Base-by-base conservation (phyloP, 2,329 filamentous ascomycete genomes). In the Tolypocladium paradoxum region DNA sequence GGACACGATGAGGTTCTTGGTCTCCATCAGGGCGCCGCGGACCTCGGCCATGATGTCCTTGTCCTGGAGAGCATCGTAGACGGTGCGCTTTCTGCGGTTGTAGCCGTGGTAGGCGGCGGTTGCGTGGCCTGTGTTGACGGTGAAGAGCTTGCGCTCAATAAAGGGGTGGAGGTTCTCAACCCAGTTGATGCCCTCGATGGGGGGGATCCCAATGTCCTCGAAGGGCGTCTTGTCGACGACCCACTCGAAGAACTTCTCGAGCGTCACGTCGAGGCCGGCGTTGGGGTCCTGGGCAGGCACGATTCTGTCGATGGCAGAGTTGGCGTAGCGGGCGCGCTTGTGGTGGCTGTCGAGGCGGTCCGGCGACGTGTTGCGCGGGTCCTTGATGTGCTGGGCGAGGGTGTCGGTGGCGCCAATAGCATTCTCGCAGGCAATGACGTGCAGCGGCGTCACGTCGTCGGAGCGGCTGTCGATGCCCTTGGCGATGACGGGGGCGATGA, bases 211-310 rank as follows among this genome's bases (percentile, higher is more conserved):
- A 57, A 79, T 74, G 58, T 85, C 81, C 58, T 84, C 78, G 71
- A 97, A 96, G 2, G 92, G 92, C 46, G 83, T 86, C 68, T 83
- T 76, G 68, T 99, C 93, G 50, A 99, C 91, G 38, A 93, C 92
- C 93, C 93, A 99, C 76, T 99, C 93, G 75, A 89, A 96, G 79
- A 97, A 99, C 75, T 93, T 93, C 79, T 99, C 93, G 48, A 99
- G 90, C 65, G 86, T 91, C 60, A 99, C 93, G 65, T 96, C 85
- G 46, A 99, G 80, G 53, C 90, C 90, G 27, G 85, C 82, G 62
- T 88, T 75, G 50, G 82, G 74, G 56, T 90, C 85, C 74, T 97
- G 93, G 45, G 90, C 88, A 16, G 93, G 93, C 27, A 97, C 93
- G 68, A 99, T 99, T 56, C 93, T 89, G 77, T 99, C 93, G 68